Evolutionary conservation across 1,284 basidiomycete genomes (phyloP).

Genomic region (Rhizopogon hawkerae): DNA sequence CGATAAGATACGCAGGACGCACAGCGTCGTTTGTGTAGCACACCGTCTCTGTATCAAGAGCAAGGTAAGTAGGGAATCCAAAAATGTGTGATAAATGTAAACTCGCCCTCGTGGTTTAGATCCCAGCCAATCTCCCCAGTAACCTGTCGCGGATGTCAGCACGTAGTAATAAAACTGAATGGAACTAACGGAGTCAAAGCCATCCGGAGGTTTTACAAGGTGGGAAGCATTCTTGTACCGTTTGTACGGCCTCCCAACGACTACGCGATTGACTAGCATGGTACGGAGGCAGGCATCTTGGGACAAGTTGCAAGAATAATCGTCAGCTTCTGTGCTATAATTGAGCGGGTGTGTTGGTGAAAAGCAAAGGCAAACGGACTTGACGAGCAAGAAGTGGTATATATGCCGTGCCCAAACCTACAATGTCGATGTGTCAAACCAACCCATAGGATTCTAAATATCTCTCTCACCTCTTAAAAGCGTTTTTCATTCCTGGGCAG

Average conservation of each 20-base stretch:
- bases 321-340: conserved; percentile 45
- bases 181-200: conserved; percentile 46
- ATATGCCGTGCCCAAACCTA: conserved; percentile 56
- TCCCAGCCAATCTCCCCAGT: conserved; percentile 45
- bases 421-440: background rate
- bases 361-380: conserved; percentile 31
- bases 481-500: conserved; percentile 41
- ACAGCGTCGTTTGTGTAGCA: conserved; percentile 53
- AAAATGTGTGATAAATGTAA: background rate
- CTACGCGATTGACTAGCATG: conserved; percentile 49
- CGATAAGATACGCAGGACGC: conserved; percentile 48
- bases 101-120: conserved; percentile 44
- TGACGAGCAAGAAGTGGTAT: conserved; percentile 52
- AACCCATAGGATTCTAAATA: background rate
- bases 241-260: conserved; percentile 46
- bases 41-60: conserved; percentile 37
- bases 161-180: background rate
- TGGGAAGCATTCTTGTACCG: conserved; percentile 38
- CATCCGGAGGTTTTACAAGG: conserved; percentile 40
- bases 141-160: conserved; percentile 16
- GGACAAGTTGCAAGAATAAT: conserved; percentile 39
- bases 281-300: conserved; percentile 34
- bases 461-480: conserved; percentile 37
- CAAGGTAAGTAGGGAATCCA: background rate
- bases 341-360: conserved; percentile 3